phyloP scores from a whole-genome alignment of 768 basidiomycete species.

The Coprinopsis sp. region DNA sequence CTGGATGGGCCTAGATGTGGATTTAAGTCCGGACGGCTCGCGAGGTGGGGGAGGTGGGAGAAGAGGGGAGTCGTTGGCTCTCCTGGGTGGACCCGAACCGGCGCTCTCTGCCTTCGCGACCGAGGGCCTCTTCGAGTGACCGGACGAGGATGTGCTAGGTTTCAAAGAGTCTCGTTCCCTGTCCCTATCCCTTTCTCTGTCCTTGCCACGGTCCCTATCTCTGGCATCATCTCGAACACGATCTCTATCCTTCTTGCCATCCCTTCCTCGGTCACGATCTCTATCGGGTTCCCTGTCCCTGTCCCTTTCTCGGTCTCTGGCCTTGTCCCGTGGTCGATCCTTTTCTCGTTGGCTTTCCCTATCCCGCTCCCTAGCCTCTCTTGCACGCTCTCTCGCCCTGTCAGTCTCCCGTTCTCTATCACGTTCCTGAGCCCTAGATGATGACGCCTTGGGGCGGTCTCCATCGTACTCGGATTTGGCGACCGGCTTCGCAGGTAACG shows the following conservation, averaged over 20 bases:
- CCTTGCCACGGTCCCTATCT: constrained; percentile 9
- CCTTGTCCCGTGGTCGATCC: constrained; percentile 7
- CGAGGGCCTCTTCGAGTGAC: no score
- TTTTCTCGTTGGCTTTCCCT: constrained; percentile 6
- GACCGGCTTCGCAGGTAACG: no score
- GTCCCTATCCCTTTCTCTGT: constrained; percentile 16
- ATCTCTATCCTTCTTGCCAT: constrained; percentile 12
- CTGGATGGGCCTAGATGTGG: background rate
- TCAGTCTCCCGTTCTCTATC: constrained; percentile 19
- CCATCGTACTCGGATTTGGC: constrained; percentile 88
- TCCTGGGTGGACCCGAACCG: no score
- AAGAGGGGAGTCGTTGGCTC: constrained; percentile 1
- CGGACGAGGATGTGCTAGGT: no score
- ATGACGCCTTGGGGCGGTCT: constrained; percentile 85
- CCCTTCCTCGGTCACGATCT: constrained; percentile 16
- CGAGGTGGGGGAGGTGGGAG: background rate
- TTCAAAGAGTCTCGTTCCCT: constrained; percentile 9
- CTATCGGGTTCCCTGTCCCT: constrained; percentile 14
- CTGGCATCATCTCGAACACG: background rate
- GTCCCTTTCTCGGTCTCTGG: constrained; percentile 13
- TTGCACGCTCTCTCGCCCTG: constrained; percentile 20
- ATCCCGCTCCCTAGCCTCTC: constrained; percentile 4
- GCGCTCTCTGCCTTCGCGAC: no score
- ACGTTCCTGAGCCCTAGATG: constrained; percentile 29
- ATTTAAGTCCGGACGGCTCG: background rate